A percentile compares a stretch with the other conserved stretches of the same genome.
phyloP scores from a whole-genome alignment of 768 basidiomycete genomes.

The Auriculariales sp. region DNA sequence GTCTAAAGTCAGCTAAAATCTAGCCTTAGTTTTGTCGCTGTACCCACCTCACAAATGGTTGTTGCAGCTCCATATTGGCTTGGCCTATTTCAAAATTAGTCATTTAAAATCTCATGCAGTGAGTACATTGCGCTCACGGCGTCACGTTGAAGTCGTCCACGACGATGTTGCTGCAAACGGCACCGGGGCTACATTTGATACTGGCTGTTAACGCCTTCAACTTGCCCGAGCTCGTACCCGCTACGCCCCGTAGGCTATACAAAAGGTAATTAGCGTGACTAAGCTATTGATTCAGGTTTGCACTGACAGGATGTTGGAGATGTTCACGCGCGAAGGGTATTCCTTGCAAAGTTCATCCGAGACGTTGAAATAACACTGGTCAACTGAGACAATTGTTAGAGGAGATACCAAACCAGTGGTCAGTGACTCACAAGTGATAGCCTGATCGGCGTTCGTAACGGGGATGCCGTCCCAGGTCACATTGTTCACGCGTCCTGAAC shows the following conservation, averaged over 20 bases:
- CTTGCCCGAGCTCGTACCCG: constrained; percentile 37
- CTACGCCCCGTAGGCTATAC: constrained; percentile 25
- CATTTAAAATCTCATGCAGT: too few species aligned
- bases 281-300: constrained; percentile 14
- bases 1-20: too few species aligned
- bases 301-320: constrained; percentile 39
- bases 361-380: constrained; percentile 10
- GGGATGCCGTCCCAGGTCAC: constrained; percentile 36
- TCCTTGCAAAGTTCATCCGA: constrained; percentile 8
- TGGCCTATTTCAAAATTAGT: too few species aligned
- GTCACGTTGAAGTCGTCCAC: constrained; percentile 7
- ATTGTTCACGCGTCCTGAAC: constrained; percentile 23
- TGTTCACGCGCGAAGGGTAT: constrained; percentile 16
- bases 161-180: constrained; percentile 15
- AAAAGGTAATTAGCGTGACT: not conserved
- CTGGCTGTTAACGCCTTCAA: constrained; percentile 33
- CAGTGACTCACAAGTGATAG: too few species aligned
- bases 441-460: too few species aligned
- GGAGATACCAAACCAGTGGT: too few species aligned
- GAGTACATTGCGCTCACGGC: not conserved
- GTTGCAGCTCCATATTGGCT: too few species aligned
- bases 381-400: not conserved
- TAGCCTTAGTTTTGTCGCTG: too few species aligned
- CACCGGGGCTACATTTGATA: constrained; percentile 24
- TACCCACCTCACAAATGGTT: too few species aligned